Base-by-base conservation (phyloP, 2,329 filamentous ascomycete species). In the Fusarium pseudonygamai region DNA sequence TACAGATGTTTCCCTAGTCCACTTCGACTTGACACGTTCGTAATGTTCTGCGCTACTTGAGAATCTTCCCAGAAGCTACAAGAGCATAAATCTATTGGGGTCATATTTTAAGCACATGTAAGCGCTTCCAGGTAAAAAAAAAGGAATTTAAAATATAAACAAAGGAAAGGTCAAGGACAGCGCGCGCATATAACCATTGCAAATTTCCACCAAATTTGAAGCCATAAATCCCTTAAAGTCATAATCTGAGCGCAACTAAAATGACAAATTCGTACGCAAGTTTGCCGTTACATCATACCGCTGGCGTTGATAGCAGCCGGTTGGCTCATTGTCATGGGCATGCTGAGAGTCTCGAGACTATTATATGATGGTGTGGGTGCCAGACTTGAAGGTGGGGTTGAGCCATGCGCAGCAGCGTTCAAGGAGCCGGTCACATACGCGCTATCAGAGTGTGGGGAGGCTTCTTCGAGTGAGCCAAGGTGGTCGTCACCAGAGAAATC, bases 401-500 rank as follows among this genome's bases (percentile, higher is more conserved):
- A 70, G 76, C 77, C 78, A 75, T 83, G 81, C 42, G 83, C 80
- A 32, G 84, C 79, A 26, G 84, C 83, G 72, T 86, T 87, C 18
- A 92, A 82, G 3, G 88, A 88, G 10, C 83, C 79, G 11, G 87
- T 81, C 49, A 88, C 81, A 80, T 93, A 93, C 61, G 90, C 90
- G 73, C 87, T 85, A 73, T 93, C 91, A 0, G 92, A 93, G 53
- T 88, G 90, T 22, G 93, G 93, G 18, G 93, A 95, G 24, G 92
- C 91, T 73, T 95, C 93, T 72, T 94, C 93, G 34, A 95, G 88
- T 43, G 93, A 92, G 59, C 93, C 92, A 62, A 96, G 90, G 36
- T 95, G 93, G 75, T 96, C 93, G 74, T 97, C 94, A 69, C 96
- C 94, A 40, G 90, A 91, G 77, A 87, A 91, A 61, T 96, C 93